Percentiles rank a stretch among this genome's conserved stretches.
phyloP scores from a whole-genome alignment of 2,329 filamentous ascomycete genomes.

The Cadophora malorum region DNA sequence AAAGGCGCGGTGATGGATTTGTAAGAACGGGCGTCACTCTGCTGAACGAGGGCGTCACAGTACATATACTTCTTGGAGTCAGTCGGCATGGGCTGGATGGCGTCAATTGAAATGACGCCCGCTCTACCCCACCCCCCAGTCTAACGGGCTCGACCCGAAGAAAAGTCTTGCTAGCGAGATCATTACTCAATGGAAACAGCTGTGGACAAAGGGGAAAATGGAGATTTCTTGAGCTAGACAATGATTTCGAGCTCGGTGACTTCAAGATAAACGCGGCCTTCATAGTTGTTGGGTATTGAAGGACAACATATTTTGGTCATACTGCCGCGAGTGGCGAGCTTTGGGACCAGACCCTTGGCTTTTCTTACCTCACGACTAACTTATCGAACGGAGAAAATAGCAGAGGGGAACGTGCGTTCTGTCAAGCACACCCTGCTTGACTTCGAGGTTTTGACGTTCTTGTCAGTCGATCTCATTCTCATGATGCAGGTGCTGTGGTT shows the following conservation, averaged over 20 bases:
- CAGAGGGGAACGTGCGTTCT: slow-evolving; percentile 23
- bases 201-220: slow-evolving; percentile 1
- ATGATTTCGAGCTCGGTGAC: not conserved
- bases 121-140: slow-evolving; percentile 1
- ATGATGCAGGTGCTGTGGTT: slow-evolving; percentile 24
- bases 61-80: slow-evolving; percentile 23
- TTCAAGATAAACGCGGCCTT: not conserved
- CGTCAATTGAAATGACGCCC: slow-evolving; percentile 23
- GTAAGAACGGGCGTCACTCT: slow-evolving; percentile 23
- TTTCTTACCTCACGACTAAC: slow-evolving; percentile 8
- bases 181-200: slow-evolving; percentile 24
- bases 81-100: slow-evolving; percentile 7
- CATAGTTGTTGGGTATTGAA: not conserved
- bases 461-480: slow-evolving; percentile 25
- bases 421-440: slow-evolving; percentile 11
- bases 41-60: slow-evolving; percentile 26
- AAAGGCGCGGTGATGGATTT: slow-evolving; percentile 18
- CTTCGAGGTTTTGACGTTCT: slow-evolving; percentile 11
- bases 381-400: slow-evolving; percentile 7
- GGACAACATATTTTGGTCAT: slow-evolving; percentile 5
- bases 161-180: slow-evolving; percentile 19
- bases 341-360: not conserved
- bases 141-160: slow-evolving; percentile 17
- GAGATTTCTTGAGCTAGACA: slow-evolving; percentile 16
- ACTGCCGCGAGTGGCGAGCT: not conserved